phyloP scores from a whole-genome alignment of 495 filamentous ascomycete species.

The Neurospora terricola region DNA sequence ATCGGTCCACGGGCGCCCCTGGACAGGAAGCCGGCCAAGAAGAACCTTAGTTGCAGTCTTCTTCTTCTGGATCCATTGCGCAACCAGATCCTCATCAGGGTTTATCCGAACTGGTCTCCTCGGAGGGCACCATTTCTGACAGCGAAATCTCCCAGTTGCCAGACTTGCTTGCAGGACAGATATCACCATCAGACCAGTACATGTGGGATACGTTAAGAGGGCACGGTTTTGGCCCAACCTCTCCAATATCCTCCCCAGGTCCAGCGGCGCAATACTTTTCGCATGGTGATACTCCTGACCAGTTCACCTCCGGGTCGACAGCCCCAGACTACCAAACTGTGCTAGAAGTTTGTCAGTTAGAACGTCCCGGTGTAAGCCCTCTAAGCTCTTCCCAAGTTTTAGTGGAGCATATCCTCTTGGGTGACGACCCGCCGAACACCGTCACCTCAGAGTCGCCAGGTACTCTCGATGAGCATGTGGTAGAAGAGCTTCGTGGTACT shows the following conservation, averaged over 20 bases:
- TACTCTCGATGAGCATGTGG: background rate
- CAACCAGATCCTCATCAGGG: background rate
- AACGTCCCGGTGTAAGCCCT: no score
- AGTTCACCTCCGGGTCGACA: no score
- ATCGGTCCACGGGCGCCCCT: background rate
- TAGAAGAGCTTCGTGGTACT: background rate
- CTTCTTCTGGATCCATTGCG: background rate
- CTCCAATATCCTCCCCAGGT: background rate
- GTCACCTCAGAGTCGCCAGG: background rate
- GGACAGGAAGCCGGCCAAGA: background rate
- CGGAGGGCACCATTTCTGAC: no score
- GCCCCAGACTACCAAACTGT: no score
- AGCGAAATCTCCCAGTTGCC: no score
- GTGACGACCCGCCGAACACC: background rate
- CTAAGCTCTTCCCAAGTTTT: no score
- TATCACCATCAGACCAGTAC: no score
- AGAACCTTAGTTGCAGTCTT: background rate
- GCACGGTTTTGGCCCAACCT: background rate
- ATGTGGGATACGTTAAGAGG: no score
- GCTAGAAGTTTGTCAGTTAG: no score
- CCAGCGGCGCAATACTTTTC: no score
- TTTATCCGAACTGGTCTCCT: background rate
- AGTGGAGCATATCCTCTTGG: background rate
- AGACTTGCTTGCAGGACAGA: no score
- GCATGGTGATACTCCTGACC: no score